A percentile compares a stretch with the other conserved stretches of the same genome.
phyloP scores from a whole-genome alignment of 768 basidiomycete genomes.

The Tulasnella sp. region DNA sequence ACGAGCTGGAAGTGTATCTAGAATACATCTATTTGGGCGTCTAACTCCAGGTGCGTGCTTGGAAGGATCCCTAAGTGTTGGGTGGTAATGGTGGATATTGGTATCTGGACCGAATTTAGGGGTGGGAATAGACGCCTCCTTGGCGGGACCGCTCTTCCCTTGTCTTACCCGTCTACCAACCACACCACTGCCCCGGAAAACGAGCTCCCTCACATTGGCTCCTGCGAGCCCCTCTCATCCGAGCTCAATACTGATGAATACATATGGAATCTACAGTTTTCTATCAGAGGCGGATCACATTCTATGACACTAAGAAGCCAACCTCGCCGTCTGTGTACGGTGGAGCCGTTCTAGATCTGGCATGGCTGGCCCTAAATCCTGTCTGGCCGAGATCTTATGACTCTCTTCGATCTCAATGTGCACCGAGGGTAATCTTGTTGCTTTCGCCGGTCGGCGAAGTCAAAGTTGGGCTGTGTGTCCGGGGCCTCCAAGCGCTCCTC shows the following conservation, averaged over 20 bases:
- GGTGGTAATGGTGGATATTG: not conserved
- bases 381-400: not conserved
- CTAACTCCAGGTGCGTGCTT: not conserved
- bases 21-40: not conserved
- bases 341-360: too few species aligned
- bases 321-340: too few species aligned
- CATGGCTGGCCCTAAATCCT: not conserved
- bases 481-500: not conserved
- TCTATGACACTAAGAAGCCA: too few species aligned
- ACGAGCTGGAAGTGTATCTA: not conserved
- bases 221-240: too few species aligned
- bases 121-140: not conserved
- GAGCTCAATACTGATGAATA: too few species aligned
- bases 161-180: too few species aligned
- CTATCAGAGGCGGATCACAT: too few species aligned
- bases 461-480: not conserved
- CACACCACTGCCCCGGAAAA: too few species aligned
- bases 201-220: too few species aligned
- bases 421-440: not conserved
- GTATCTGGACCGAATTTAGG: not conserved
- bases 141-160: too few species aligned
- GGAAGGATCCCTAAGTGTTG: not conserved
- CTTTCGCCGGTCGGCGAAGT: not conserved
- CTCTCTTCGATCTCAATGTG: not conserved
- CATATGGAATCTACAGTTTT: too few species aligned